Conservation (phyloP, 306 rosid species). For the Inga oerstediana region DNA sequence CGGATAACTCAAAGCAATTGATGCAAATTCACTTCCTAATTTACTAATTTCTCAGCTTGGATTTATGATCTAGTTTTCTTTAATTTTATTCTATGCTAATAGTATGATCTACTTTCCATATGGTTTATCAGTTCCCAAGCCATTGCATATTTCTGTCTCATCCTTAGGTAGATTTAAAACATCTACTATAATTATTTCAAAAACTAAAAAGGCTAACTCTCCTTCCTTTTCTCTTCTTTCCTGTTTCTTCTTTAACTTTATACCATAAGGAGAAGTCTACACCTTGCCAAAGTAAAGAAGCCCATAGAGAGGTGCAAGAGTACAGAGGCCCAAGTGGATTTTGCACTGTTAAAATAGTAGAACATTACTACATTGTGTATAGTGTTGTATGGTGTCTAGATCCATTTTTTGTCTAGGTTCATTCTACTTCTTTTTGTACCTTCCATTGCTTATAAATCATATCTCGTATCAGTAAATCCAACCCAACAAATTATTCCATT, state of each 20-base stretch:
- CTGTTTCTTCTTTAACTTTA: background rate
- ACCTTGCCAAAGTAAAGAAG: background rate
- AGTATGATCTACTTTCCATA: background rate
- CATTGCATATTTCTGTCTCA: background rate
- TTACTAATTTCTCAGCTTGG: background rate
- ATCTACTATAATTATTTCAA: slow-evolving; percentile 14
- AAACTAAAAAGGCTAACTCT: slow-evolving; percentile 5
- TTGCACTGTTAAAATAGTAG: background rate
- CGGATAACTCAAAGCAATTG: slow-evolving; percentile 2
- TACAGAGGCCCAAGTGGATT: background rate
- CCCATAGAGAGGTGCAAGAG: background rate
- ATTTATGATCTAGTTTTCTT: slow-evolving; percentile 20
- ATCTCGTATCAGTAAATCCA: background rate
- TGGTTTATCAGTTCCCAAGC: background rate
- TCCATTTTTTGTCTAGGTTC: background rate
- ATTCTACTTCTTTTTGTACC: background rate
- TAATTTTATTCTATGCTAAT: slow-evolving; percentile 14
- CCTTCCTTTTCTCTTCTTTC: background rate
- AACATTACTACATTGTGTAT: background rate
- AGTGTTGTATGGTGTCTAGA: background rate
- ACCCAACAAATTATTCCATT: background rate
- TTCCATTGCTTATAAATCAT: background rate
- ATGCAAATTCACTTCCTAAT: slow-evolving; percentile 1
- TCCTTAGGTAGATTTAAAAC: background rate
- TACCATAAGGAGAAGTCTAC: background rate